Evolutionary conservation across 2,329 filamentous ascomycete species (phyloP), one percentile per base, ranked within the genome.

Genomic region (Bipolaris zeicola): DNA sequence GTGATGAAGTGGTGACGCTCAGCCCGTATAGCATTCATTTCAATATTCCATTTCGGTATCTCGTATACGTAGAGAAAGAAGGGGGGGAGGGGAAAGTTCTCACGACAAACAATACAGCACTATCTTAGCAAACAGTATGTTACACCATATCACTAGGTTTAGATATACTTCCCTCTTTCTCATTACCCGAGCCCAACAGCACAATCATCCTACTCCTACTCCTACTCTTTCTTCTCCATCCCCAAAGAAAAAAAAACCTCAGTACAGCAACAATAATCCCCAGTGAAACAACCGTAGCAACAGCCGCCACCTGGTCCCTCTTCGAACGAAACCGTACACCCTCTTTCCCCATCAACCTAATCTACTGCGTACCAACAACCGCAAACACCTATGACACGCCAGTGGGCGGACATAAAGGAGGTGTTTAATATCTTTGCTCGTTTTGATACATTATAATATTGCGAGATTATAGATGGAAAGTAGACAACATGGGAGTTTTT

Each of bases 211-310:
- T 26, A 1, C 24, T 26, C 24, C 24, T 7, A 34, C 42, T 65
- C 8, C 53, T 55, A 16, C 16, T 16, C 16, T 16, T 16, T 16
- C 8, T 22, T 22, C 22, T 3, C 22, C 22, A 5, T 22, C 22
- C 5, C 22, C 22, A 22, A 22, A 22, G 22, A 22, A 24, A 24
- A 24, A 5, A 5, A 24, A 24, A 6, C 22, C 3, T 4, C 3
- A 24, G 22, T 3, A 57, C 57, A 18, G 53, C 56, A 6, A 67
- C 26, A n/a, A 97, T 90, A 1, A 89, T 90, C 1, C 87, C 90
- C 37, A 98, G 92, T 3, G 94, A 93, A 1, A 97, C 89, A 6
- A 96, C 90, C 0, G 96, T 93, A 1, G 92, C 93, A 39, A 97
- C 87, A 1, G 93, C 93, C 61, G 96, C 96, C 62, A 85, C 92